phyloP scores from a whole-genome alignment of 192 early-diverging fungal species.

The Coemansia sp. region DNA sequence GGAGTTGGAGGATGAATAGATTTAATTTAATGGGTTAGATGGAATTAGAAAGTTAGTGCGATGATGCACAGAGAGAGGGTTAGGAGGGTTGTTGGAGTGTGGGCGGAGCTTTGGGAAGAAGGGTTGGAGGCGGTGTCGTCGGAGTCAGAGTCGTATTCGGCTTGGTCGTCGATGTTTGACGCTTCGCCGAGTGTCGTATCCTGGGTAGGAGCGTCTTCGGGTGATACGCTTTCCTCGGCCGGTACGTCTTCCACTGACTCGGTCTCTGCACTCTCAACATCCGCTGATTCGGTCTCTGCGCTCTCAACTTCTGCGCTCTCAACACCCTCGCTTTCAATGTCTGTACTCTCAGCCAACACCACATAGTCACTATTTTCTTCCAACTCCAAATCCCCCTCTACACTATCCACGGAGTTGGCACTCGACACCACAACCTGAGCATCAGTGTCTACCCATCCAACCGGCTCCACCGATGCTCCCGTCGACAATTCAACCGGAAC shows the following conservation, averaged over 20 bases:
- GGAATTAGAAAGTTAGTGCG: neutral
- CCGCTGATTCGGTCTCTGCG: too few relatives aligned
- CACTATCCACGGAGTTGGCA: neutral
- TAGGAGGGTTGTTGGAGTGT: neutral
- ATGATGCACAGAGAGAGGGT: slow-evolving; percentile 3
- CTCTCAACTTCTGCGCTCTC: too few relatives aligned
- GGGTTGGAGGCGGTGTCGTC: slow-evolving; percentile 10
- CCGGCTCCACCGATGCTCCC: neutral
- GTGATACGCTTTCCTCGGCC: neutral
- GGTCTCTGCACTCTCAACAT: neutral
- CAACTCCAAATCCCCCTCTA: neutral
- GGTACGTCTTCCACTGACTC: neutral
- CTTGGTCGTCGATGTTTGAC: slow-evolving; percentile 3
- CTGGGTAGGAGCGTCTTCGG: neutral
- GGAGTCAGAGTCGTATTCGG: slow-evolving; percentile 27
- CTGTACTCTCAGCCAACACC: too few relatives aligned
- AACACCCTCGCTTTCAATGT: too few relatives aligned
- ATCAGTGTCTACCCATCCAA: neutral
- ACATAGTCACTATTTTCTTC: neutral
- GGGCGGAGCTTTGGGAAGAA: neutral
- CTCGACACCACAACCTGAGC: neutral
- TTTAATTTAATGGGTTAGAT: slow-evolving; percentile 2
- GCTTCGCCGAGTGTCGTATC: neutral
- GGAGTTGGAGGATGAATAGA: slow-evolving; percentile 30
- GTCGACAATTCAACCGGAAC: neutral